phyloP scores from a whole-genome alignment of 345 rosid genomes.

The Dipteronia sinensis region DNA sequence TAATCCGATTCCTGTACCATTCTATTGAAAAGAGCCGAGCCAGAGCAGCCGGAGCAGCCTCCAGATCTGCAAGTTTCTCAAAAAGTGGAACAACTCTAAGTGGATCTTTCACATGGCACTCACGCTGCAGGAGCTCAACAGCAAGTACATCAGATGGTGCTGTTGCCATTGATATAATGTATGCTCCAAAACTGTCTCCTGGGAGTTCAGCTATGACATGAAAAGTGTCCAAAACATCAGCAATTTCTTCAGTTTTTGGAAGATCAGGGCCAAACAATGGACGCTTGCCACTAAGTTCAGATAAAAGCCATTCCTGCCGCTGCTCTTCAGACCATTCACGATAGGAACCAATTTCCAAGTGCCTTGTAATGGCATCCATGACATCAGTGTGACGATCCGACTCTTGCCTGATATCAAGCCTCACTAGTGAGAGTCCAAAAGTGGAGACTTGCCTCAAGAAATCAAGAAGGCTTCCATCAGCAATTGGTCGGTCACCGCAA shows the following conservation, averaged over 20 bases:
- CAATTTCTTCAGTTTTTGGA: slow-evolving; percentile 88
- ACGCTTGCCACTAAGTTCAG: slow-evolving; percentile 88
- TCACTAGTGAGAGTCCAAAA: slow-evolving; percentile 92
- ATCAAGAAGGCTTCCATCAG: slow-evolving; percentile 99
- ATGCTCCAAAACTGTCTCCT: slow-evolving; percentile 88
- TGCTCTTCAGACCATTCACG: slow-evolving; percentile 87
- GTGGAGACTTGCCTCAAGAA: slow-evolving; percentile 97
- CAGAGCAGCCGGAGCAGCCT: slow-evolving; percentile 97
- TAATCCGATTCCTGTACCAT: slow-evolving; percentile 86
- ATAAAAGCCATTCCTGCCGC: slow-evolving; percentile 88
- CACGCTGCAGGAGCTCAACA: slow-evolving; percentile 95
- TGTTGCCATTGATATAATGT: slow-evolving; percentile 99
- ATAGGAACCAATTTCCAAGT: slow-evolving; percentile 83
- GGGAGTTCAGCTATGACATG: slow-evolving; percentile 88
- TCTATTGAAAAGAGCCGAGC: slow-evolving; percentile 87
- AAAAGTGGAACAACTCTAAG: slow-evolving; percentile 96
- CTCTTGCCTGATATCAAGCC: slow-evolving; percentile 96
- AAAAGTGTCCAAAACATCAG: slow-evolving; percentile 85
- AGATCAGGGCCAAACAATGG: slow-evolving; percentile 96
- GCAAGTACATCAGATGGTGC: slow-evolving; percentile 94
- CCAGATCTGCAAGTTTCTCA: slow-evolving; percentile 97
- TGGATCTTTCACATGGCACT: slow-evolving; percentile 86
- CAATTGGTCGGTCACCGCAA: slow-evolving; percentile 91
- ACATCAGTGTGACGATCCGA: slow-evolving; percentile 97
- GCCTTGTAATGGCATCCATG: slow-evolving; percentile 86